Conservation (phyloP, 1,284 basidiomycete genomes). For the Marasmius oreades region DNA sequence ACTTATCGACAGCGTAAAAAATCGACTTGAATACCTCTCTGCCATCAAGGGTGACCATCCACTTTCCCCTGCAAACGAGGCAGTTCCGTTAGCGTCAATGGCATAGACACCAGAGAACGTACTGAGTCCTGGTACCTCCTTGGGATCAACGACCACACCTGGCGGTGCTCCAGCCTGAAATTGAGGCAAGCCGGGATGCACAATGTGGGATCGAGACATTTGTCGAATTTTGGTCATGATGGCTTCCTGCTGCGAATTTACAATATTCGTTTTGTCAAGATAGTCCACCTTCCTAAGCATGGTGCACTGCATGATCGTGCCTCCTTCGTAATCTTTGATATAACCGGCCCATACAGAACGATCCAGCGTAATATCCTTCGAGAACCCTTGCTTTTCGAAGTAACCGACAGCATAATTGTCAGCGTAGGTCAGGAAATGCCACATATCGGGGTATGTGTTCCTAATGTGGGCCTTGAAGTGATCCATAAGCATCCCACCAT, state of each 20-base stretch:
- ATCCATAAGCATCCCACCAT: constrained; percentile 98
- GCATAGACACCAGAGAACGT: constrained; percentile 26
- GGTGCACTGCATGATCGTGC: constrained; percentile 99
- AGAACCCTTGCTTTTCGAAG: constrained; percentile 99
- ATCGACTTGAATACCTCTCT: constrained; percentile 46
- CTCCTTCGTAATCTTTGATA: constrained; percentile 99
- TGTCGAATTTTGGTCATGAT: constrained; percentile 87
- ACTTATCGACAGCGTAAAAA: neutral
- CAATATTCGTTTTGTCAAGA: constrained; percentile 75
- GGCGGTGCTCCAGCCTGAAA: constrained; percentile 61
- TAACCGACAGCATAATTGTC: constrained; percentile 99
- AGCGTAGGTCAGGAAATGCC: constrained; percentile 96
- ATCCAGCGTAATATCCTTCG: constrained; percentile 92
- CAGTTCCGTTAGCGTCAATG: constrained; percentile 4
- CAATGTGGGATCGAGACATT: constrained; percentile 83
- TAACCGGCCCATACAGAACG: constrained; percentile 96
- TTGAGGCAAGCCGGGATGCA: constrained; percentile 79
- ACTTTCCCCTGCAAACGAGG: constrained; percentile 63
- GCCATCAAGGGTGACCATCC: constrained; percentile 93
- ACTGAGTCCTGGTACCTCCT: constrained; percentile 85
- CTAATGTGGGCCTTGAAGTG: constrained; percentile 95
- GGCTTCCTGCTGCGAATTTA: constrained; percentile 85
- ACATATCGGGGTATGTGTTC: constrained; percentile 76
- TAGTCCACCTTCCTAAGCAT: constrained; percentile 93
- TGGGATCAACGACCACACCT: constrained; percentile 54